Conservation (phyloP, 1,139 yeast genomes). For the Blastobotrys apis region DNA sequence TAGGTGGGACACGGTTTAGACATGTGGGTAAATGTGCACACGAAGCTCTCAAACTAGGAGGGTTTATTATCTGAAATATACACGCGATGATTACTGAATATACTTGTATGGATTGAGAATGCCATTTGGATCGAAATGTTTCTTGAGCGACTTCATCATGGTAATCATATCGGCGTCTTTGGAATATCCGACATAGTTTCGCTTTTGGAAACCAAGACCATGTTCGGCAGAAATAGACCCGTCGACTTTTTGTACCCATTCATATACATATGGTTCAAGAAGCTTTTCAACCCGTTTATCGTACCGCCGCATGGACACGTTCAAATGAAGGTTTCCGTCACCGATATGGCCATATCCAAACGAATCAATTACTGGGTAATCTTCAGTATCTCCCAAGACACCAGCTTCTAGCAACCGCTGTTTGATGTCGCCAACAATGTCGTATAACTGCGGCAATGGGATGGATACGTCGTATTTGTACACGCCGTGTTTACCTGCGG, state of each 20-base stretch:
- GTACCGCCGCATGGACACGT: conserved; percentile 84
- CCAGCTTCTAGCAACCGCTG: conserved; percentile 53
- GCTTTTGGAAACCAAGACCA: conserved; percentile 95
- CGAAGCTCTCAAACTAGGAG: conserved; percentile 61
- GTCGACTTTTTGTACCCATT: conserved; percentile 69
- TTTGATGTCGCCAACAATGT: conserved; percentile 70
- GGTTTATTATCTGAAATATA: conserved; percentile 39
- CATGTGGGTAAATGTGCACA: conserved; percentile 82
- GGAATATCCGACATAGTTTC: conserved; percentile 77
- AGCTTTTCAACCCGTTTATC: conserved; percentile 67
- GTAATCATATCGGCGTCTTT: conserved; percentile 65
- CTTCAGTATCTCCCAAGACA: conserved; percentile 61
- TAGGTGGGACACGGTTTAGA: conserved; percentile 82
- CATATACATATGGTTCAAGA: conserved; percentile 90
- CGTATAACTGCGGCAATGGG: conserved; percentile 75
- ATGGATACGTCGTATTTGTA: conserved; percentile 94
- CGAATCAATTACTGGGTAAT: conserved; percentile 75
- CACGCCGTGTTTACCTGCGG: conserved; percentile 78
- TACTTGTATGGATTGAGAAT: conserved; percentile 93
- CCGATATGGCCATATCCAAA: conserved; percentile 97
- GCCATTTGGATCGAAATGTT: conserved; percentile 82
- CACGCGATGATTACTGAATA: conserved; percentile 22
- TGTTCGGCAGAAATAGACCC: conserved; percentile 97
- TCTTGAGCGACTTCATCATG: conserved; percentile 70
- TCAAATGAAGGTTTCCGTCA: conserved; percentile 90